Percentiles rank a stretch among this genome's conserved stretches.
Conservation (phyloP, 768 basidiomycete species). For the Candolleomyces eurysporus region DNA sequence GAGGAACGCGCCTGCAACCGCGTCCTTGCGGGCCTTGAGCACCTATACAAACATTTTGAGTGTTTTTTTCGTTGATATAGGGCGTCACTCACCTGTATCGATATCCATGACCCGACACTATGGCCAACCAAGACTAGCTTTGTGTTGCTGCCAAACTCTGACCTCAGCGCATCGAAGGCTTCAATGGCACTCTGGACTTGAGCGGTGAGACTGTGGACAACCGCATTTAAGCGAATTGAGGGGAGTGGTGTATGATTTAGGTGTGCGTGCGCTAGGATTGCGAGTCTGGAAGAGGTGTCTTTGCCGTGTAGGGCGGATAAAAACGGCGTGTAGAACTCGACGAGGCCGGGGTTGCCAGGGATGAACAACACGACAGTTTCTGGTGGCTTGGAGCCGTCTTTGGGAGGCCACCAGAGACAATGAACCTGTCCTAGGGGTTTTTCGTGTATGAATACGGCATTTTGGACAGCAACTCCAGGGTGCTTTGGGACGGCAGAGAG, state of each 20-base stretch:
- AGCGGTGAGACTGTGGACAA: slow-evolving; percentile 34
- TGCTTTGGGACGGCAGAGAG: slow-evolving; percentile 10
- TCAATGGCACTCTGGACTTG: slow-evolving; percentile 59
- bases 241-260: slow-evolving; percentile 58
- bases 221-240: slow-evolving; percentile 15
- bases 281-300: slow-evolving; percentile 33
- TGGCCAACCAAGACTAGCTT: slow-evolving; percentile 58
- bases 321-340: slow-evolving; percentile 68
- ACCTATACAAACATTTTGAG: slow-evolving; percentile 34
- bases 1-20: slow-evolving; percentile 47
- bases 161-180: slow-evolving; percentile 44
- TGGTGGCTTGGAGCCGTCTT: slow-evolving; percentile 18
- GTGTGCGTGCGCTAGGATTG: slow-evolving; percentile 62
- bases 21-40: slow-evolving; percentile 41
- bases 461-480: slow-evolving; percentile 13
- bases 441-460: slow-evolving; percentile 40
- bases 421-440: slow-evolving; percentile 40
- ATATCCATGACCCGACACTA: slow-evolving; percentile 73
- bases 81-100: slow-evolving; percentile 45
- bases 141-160: slow-evolving; percentile 28
- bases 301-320: slow-evolving; percentile 47
- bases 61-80: background rate
- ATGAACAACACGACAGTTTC: slow-evolving; percentile 45
- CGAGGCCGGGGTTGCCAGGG: slow-evolving; percentile 58
- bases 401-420: slow-evolving; percentile 52